Evolutionary conservation across 495 filamentous ascomycete species (phyloP), one percentile per base, ranked within the genome.

Genomic region (Zalerion maritima): DNA sequence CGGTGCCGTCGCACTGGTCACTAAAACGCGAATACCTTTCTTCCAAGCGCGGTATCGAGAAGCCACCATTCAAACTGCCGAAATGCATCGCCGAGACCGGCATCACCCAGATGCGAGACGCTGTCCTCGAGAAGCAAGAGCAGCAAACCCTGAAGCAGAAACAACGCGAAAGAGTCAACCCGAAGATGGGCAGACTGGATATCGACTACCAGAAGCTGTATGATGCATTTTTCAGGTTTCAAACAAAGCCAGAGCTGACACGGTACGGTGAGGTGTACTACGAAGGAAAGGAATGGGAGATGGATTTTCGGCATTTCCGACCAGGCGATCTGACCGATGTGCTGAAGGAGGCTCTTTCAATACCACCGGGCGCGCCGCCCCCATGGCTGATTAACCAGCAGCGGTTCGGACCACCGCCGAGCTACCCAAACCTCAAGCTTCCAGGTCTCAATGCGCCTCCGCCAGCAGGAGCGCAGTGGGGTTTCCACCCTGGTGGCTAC

Each of bases 341-440:
- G 40, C 60, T 96, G 24, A 84, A 83, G 43, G 89, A 96, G 40
- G 87, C 89, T 10, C 65, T 97, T 2, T 89, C 81, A 46, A 97
- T 97, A 54, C 80, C 85, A 16, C 84, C 84, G 3, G 89, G 85
- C 31, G 85, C 82, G 10, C 89, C 89, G 12, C 87, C 89, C 11
- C 89, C 89, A 16, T 97, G 89, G 89, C 70, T 96, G 26, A 87
- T 97, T 45, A 91, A 92, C 50, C 82, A 91, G 54, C 89, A 97
- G 48, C 73, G 86, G 40, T 81, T 81, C 41, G 89, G 89, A 2
- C 85, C 83, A 2, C 89, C 89, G 1, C 87, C 89, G 6, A 85
- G 80, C 5, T 97, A 97, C 52, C 82, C 89, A 13, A 75, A 78
- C 12, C 62, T 94, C 24, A 93, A 87, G 47, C 85, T 97, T 28